Evolutionary conservation across 176 grass and related monocot species (phyloP).

Genomic region (Triticum timopheevii): DNA sequence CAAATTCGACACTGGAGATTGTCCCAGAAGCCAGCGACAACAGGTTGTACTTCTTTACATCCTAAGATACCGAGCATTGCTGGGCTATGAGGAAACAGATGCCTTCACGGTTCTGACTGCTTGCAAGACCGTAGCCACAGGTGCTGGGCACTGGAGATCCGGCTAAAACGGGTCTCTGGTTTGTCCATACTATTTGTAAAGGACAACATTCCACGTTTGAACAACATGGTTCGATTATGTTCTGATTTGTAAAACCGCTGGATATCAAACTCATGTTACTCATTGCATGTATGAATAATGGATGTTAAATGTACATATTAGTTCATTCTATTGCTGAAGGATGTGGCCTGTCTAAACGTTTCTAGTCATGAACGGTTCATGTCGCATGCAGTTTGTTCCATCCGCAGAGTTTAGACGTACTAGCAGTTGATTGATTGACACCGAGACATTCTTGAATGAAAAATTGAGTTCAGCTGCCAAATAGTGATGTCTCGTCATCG

Average conservation of each 20-base stretch:
- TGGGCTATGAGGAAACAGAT: neutral
- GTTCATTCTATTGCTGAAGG: neutral
- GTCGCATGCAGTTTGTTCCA: neutral
- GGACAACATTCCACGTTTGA: neutral
- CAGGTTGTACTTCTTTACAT: slow-evolving; percentile 20
- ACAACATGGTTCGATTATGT: neutral
- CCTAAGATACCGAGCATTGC: slow-evolving; percentile 6
- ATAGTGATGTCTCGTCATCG: neutral
- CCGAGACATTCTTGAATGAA: neutral
- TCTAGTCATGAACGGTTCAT: neutral
- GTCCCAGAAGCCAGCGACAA: slow-evolving; percentile 15
- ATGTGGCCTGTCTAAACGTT: neutral
- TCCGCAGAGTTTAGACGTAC: neutral
- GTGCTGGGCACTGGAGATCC: slow-evolving; percentile 3
- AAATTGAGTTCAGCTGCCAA: neutral
- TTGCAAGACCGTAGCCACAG: neutral
- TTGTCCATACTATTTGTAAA: slow-evolving; percentile 15
- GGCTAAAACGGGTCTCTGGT: neutral
- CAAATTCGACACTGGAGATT: slow-evolving; percentile 41
- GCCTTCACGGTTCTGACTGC: neutral
- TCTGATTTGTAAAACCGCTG: neutral
- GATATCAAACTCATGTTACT: neutral
- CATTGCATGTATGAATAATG: neutral
- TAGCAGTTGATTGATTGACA: neutral
- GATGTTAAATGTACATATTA: neutral